These are phyloP conservation scores for Hypocreales sp. DNA, from an alignment of 2,329 filamentous ascomycete genomes.

Conservation along the genomic window DNA sequence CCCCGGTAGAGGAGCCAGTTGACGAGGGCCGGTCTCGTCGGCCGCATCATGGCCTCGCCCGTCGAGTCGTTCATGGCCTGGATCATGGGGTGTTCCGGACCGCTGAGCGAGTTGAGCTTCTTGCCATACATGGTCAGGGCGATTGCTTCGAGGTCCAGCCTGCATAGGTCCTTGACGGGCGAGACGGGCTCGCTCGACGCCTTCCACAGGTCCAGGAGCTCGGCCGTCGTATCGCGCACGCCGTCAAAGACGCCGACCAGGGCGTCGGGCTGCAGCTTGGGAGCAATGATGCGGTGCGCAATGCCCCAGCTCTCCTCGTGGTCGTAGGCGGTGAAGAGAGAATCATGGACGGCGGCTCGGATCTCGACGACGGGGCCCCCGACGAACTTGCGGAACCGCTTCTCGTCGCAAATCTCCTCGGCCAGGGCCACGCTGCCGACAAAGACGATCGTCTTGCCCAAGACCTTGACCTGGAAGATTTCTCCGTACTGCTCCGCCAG, in stretches of 20 bases:
- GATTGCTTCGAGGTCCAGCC: conserved; percentile 35
- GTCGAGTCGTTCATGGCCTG: conserved; percentile 39
- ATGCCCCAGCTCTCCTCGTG: conserved; percentile 32
- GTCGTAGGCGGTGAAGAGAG: conserved; percentile 36
- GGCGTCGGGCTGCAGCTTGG: conserved; percentile 19
- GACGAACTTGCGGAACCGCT: conserved; percentile 37
- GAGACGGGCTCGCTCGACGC: conserved; percentile 21
- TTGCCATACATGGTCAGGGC: conserved; percentile 35
- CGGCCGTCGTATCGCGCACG: conserved; percentile 30
- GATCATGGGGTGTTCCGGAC: conserved; percentile 30
- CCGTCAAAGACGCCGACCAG: conserved; percentile 25
- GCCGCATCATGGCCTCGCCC: conserved; percentile 38
- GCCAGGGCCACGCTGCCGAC: conserved; percentile 31
- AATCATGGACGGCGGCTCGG: conserved; percentile 29
- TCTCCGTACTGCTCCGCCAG: conserved; percentile 20
- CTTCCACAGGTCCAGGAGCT: conserved; percentile 35
- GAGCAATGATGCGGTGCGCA: conserved; percentile 35
- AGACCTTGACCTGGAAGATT: conserved; percentile 21
- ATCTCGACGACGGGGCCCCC: conserved; percentile 37
- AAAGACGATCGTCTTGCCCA: conserved; percentile 22
- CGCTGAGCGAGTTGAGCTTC: conserved; percentile 28
- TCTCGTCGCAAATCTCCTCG: conserved; percentile 34
- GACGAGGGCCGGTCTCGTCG: conserved; percentile 32
- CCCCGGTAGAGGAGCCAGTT: conserved; percentile 35
- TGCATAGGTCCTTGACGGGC: conserved; percentile 32